Evolutionary conservation across 108 stramenopile species (phyloP).

Genomic region (Aurantiochytrium sp.): DNA sequence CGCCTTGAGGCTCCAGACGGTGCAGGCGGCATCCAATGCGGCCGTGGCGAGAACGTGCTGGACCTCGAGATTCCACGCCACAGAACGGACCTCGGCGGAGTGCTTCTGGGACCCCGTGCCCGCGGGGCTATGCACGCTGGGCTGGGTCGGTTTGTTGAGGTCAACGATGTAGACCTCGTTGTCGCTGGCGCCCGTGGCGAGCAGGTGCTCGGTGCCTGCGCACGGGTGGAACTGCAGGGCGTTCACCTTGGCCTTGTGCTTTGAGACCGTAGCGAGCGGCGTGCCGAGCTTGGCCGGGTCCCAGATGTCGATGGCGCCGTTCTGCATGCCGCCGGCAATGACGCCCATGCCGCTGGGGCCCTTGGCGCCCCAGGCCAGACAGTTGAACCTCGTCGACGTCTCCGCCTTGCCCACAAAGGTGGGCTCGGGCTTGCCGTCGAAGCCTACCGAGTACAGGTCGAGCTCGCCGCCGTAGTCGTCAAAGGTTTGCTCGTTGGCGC

Average conservation of each 20-base stretch:
- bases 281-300: constrained; percentile 65
- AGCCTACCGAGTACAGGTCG: constrained; percentile 74
- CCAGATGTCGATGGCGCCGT: constrained; percentile 87
- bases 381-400: constrained; percentile 65
- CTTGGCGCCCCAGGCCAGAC: constrained; percentile 2
- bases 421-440: constrained; percentile 34
- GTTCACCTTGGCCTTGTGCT: constrained; percentile 65
- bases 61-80: constrained; percentile 93
- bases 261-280: constrained; percentile 52
- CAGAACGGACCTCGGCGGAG: constrained; percentile 71
- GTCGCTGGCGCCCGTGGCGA: constrained; percentile 77
- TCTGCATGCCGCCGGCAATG: constrained; percentile 89
- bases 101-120: constrained; percentile 55
- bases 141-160: constrained; percentile 53
- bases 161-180: constrained; percentile 67
- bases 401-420: constrained; percentile 66
- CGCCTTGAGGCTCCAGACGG: constrained; percentile 87
- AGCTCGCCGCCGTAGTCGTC: constrained; percentile 90
- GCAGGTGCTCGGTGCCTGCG: constrained; percentile 60
- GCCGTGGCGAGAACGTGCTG: constrained; percentile 86
- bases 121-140: constrained; percentile 51
- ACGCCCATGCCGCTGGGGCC: constrained; percentile 63
- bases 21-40: constrained; percentile 65
- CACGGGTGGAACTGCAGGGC: constrained; percentile 81
- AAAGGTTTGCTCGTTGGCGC: constrained; percentile 59